phyloP scores from a whole-genome alignment of 2,329 filamentous ascomycete species.

The Plenodomus biglobosus region DNA sequence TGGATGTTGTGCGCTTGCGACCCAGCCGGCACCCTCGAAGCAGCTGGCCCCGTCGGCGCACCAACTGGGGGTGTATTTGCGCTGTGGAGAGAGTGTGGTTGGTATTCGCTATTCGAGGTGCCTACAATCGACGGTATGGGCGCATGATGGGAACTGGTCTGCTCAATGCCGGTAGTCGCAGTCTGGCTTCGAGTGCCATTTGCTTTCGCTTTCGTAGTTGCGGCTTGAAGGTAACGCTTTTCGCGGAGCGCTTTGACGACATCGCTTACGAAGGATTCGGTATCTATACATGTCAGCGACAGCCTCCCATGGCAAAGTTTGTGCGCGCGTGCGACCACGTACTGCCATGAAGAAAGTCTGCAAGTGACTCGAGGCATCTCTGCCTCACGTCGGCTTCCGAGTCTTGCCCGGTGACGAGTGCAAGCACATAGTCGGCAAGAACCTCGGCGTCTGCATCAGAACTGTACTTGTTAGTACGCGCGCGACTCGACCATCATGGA shows the following conservation, averaged over 20 bases:
- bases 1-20: constrained; percentile 12
- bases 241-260: constrained; percentile 67
- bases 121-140: constrained; percentile 28
- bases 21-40: constrained; percentile 3
- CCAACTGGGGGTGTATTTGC: constrained; percentile 25
- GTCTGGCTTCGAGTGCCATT: neutral
- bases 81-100: constrained; percentile 17
- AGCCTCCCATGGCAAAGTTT: too few species aligned
- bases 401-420: constrained; percentile 66
- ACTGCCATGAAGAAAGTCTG: constrained; percentile 74
- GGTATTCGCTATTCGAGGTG: constrained; percentile 22
- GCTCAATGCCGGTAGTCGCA: neutral
- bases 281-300: constrained; percentile 48
- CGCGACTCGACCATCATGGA: neutral
- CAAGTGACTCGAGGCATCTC: constrained; percentile 70
- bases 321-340: constrained; percentile 19
- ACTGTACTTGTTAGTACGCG: constrained; percentile 45
- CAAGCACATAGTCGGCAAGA: constrained; percentile 81
- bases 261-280: constrained; percentile 67
- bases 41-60: constrained; percentile 29
- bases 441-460: constrained; percentile 81
- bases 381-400: constrained; percentile 63
- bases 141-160: constrained; percentile 17
- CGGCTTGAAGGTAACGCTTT: constrained; percentile 47
- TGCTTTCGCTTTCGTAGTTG: constrained; percentile 16